Percentiles rank a stretch among this genome's conserved stretches.
phyloP scores from a whole-genome alignment of 768 basidiomycete species.

The Lentinula aciculospora region DNA sequence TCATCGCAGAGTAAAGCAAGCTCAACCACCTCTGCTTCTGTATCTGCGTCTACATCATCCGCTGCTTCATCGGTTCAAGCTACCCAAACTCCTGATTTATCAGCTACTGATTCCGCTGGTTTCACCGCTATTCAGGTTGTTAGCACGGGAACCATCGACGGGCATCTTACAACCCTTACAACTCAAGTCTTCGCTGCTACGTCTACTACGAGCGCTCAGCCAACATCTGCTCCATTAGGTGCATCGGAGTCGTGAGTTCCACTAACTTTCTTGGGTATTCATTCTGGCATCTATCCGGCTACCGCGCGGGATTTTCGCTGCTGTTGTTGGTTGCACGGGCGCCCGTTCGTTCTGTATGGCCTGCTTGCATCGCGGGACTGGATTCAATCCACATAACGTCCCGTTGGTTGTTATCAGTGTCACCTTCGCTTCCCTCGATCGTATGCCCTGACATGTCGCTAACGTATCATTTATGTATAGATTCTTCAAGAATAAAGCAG shows the following conservation, averaged over 20 bases:
- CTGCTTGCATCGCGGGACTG: no score
- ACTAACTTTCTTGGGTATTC: neutral
- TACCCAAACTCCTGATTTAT: neutral
- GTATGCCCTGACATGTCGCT: neutral
- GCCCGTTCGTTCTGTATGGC: no score
- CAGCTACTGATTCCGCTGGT: neutral
- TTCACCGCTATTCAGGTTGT: neutral
- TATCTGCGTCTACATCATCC: neutral
- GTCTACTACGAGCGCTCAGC: neutral
- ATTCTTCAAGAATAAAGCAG: slow-evolving; percentile 3
- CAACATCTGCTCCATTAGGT: neutral
- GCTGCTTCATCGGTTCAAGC: neutral
- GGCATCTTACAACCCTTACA: neutral
- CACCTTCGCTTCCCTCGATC: neutral
- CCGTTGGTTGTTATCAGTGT: no score
- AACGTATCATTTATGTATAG: neutral
- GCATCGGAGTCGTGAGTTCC: neutral
- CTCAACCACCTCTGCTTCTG: neutral
- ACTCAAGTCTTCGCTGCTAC: neutral
- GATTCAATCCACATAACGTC: no score
- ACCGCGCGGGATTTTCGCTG: no score
- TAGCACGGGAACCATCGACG: neutral
- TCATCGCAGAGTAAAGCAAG: neutral
- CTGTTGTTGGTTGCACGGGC: no score
- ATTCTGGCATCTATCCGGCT: neutral